Percentiles rank a stretch among this genome's conserved stretches.
Evolutionary conservation across 371 early-diverging fungal genomes (phyloP).

Genomic region (Mycotypha africana): DNA sequence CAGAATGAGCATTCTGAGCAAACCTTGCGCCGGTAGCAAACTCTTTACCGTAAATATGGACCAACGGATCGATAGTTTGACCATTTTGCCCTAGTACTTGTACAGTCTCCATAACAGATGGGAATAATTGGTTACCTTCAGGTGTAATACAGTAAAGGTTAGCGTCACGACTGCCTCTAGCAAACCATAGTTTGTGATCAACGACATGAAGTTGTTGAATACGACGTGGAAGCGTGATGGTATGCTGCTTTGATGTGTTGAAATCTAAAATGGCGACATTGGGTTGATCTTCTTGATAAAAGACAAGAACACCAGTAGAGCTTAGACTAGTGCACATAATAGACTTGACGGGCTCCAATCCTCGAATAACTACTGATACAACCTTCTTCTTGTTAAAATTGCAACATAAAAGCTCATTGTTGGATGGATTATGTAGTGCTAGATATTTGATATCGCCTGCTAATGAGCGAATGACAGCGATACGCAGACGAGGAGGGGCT

Average conservation of each 20-base stretch:
- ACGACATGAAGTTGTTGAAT: constrained; percentile 46
- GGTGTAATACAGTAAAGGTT: constrained; percentile 38
- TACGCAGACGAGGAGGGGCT: constrained; percentile 55
- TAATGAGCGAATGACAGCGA: constrained; percentile 38
- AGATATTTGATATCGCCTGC: constrained; percentile 40
- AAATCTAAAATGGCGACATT: constrained; percentile 61
- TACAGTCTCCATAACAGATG: constrained; percentile 27
- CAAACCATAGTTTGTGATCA: constrained; percentile 52
- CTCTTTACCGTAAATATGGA: constrained; percentile 19
- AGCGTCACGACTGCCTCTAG: constrained; percentile 48
- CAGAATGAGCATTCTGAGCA: constrained; percentile 12
- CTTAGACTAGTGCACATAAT: constrained; percentile 50
- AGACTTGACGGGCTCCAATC: constrained; percentile 51
- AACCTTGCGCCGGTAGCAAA: constrained; percentile 18
- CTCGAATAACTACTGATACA: constrained; percentile 49
- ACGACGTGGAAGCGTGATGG: constrained; percentile 39
- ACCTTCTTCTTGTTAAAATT: constrained; percentile 55
- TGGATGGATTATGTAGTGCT: constrained; percentile 64
- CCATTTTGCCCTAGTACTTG: constrained; percentile 37
- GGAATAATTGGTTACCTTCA: constrained; percentile 9
- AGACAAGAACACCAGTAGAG: constrained; percentile 43
- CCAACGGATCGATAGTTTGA: constrained; percentile 17
- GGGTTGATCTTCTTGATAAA: constrained; percentile 58
- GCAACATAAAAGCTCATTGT: constrained; percentile 59
- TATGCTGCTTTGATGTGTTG: constrained; percentile 48